Base-by-base conservation (phyloP, 805 yeast genomes). In the Peterozyma toletana region DNA sequence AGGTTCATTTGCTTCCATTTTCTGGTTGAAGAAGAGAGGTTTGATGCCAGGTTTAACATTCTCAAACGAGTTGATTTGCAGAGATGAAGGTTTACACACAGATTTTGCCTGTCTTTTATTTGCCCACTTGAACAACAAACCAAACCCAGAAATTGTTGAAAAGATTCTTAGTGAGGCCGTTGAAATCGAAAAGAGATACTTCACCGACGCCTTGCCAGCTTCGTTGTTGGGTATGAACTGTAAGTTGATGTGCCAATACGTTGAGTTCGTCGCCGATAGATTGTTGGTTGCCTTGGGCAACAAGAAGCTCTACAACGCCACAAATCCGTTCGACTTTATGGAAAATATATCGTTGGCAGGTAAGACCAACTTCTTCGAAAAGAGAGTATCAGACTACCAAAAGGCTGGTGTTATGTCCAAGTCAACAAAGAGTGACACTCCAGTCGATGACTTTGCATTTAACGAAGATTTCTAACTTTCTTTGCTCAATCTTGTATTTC, bases 11-110 rank as follows among this genome's bases (percentile, higher is more conserved):
- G 99, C 99, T 41, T 89, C 98, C 43, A 89, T 91, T 63, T 91
- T 91, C 75, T 91, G 99, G 99, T 80, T 91, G 62, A 91, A 93
- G 80, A 91, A 91, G 80, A 85, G 96, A 68, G 99, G 99, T 64
- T 75, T 91, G 62, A 91, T 91, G 99, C 98, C 99, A 33, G 99
- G 99, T 62, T 76, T 91, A 58, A 91, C 98, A 37, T 93, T 91
- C 77, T 90, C 98, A 45, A 91, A 91, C 69, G 99, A 91, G 71
- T 80, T 91, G 63, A 91, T 91, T 58, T 89, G 96, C 63, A 88
- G 99, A 71, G 99, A 91, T 67, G 99, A 91, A 74, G 99, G 99
- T 66, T 74, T 93, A 68, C 99, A 91, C 70, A 91, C 99, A 43
- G 99, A 91, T 71, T 91, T 93, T 67, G 99, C 98, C 30, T 93